Evolutionary conservation across 257 asterid genomes (phyloP), one percentile per base, ranked within the genome.

Genomic region (Solanum corneliomulleri): DNA sequence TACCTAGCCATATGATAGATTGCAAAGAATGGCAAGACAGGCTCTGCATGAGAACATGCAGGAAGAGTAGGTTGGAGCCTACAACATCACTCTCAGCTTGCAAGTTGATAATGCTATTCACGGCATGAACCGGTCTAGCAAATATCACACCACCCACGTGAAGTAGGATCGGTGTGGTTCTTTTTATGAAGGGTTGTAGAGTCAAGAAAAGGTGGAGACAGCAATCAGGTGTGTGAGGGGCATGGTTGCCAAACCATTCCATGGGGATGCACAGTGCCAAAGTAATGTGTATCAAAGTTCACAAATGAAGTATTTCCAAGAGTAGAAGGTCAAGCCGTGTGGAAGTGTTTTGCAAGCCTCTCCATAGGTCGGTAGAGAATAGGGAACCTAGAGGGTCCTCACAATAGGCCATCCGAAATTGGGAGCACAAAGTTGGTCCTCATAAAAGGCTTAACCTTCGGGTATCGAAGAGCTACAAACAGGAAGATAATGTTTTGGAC

Each of bases 401-500:
- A 0, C 45, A 25, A 71, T 33, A 16, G n/a, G 64, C 64, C n/a
- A 56, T 10, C 2, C n/a, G n/a, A 56, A 56, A 7, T 56, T 7
- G 11, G 11, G 11, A 18, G 64, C 64, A 56, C 64, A n/a, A 56
- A 20, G 64, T 18, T 56, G 11, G 3, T 18, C 64, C 64, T 56
- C 5, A 18, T n/a, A n/a, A 56, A 18, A 56, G 64, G 25, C 11
- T 56, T 56, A 7, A 4, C 5, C 1, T 56, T 56, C 11, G 64
- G 5, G 4, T 9, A 11, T 71, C 4, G 1, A 10, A 71, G 27
- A 18, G 13, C 80, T 18, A 9, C 15, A 2, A 70, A 35, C 3
- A 5, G 15, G 6, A 35, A 35, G 0, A 20, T 2, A 35, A 3
- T 1, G 27, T 71, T 35, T 0, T 18, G 0, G 23, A 4, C 0